A percentile compares a stretch with the other conserved stretches of the same genome.
Conservation (phyloP, 2,329 filamentous ascomycete species). For the Neobulgaria alba region DNA sequence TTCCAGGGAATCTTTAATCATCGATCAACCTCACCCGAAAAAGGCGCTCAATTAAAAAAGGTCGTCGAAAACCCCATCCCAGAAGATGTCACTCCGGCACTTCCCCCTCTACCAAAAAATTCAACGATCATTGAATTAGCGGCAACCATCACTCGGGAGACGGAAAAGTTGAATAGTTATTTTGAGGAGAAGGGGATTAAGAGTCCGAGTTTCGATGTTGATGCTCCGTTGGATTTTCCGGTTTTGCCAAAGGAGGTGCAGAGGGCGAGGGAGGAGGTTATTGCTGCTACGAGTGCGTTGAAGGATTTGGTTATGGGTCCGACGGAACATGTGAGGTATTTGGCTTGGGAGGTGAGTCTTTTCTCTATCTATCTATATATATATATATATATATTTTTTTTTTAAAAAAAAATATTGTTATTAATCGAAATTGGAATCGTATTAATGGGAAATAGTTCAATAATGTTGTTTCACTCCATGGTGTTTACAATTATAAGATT, state of each 20-base stretch:
- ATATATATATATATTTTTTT: too few relatives aligned
- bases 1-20: not conserved
- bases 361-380: not conserved
- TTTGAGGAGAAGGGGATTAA: conserved; percentile 35
- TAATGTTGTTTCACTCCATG: conserved; percentile 41
- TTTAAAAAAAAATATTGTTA: too few relatives aligned
- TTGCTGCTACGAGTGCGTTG: conserved; percentile 41
- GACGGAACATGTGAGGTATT: conserved; percentile 42
- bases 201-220: conserved; percentile 37
- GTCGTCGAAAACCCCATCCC: too few relatives aligned
- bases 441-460: conserved; percentile 33
- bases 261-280: conserved; percentile 37
- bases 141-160: conserved; percentile 38
- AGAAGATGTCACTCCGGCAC: not conserved
- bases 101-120: not conserved
- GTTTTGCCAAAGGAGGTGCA: conserved; percentile 38
- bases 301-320: conserved; percentile 41
- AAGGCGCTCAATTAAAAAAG: not conserved
- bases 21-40: not conserved
- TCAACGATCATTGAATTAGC: conserved; percentile 36
- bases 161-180: conserved; percentile 41
- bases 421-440: not conserved
- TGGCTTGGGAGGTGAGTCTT: conserved; percentile 40
- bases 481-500: conserved; percentile 42
- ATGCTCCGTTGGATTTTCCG: conserved; percentile 39